Base-by-base conservation (phyloP, 108 stramenopile genomes). In the Licmophora abbreviata region DNA sequence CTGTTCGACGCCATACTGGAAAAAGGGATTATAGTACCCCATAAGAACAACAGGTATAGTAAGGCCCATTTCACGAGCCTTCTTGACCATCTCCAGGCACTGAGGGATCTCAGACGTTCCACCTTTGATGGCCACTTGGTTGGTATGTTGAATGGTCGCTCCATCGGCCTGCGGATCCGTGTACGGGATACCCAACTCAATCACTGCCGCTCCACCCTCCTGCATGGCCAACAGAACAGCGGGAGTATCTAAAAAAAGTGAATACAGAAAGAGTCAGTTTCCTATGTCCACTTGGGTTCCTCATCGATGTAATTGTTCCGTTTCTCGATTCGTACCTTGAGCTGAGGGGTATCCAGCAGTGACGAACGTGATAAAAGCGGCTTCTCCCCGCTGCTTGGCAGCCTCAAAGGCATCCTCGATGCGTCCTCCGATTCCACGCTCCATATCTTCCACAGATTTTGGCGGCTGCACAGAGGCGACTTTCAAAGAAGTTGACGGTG, bases 161-260 rank as follows among this genome's bases (percentile, higher is more conserved):
- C 98, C 98, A 65, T 99, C 98, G 17, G 98, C 98, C 71, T 96
- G 95, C 20, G 98, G 98, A 70, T 99, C 98, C 11, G 95, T 95
- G 85, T 97, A 99, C 22, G 98, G 98, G 30, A 99, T 71, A 27
- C 98, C 98, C 2, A 99, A 76, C 55, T 99, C 98, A 66, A 99
- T 97, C 29, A 99, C 55, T 44, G 94, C 69, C 3, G 95, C 83
- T 23, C 98, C 98, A 36, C 95, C 96, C 30, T 76, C 83, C 73
- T 98, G 89, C 82, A 99, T 85, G 46, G 88, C 95, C 34, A 97
- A 68, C 43, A 99, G 70, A 35, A 97, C 78, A n/a, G 87, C 59
- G 21, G 95, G 92, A 5, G 98, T 97, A 67, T 89, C 90, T 86
- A 53, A 3, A 22, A n/a, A n/a, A n/a, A n/a, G n/a, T n/a, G n/a